Evolutionary conservation across 495 filamentous ascomycete genomes (phyloP), one percentile per base, ranked within the genome.

Genomic region (Evansstolkia leycettana): DNA sequence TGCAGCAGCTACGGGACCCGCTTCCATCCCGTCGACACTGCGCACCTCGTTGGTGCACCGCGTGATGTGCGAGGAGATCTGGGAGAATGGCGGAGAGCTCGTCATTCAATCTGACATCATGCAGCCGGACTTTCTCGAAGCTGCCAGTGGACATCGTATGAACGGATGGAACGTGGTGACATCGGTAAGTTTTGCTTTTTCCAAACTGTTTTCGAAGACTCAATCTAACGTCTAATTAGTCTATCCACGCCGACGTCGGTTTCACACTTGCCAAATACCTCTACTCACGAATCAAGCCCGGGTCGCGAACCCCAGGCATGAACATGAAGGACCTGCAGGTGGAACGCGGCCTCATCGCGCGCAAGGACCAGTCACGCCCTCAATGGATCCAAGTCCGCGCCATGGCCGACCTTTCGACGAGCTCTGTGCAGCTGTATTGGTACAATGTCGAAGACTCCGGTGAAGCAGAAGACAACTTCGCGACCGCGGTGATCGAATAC

Each of bases 231-330:
- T 29, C 24, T 15, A 15, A 15, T 29, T 61, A 30, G 36, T 50
- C 31, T 17, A 40, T 51, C n/a, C 79, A 78, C 37, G 75, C 67
- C n/a, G 78, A 82, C 44, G 77, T 80, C 58, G 76, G 74, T 16
- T 60, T 78, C 35, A 79, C 78, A 0, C 54, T 78, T 23, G 70
- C 67, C 44, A 62, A 80, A 12, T 78, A 78, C 44, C 4, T 29
- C 5, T 29, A 5, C 28, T 5, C 4, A n/a, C 4, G 11, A 5
- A 29, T 29, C 28, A 9, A 4, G 20, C 20, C 20, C 20, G 5
- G 11, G 28, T 4, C 4, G 12, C 11, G 5, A 5, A 15, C 10
- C 5, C 28, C 28, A n/a, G 11, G 28, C 28, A 29, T 29, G 28
- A 29, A 29, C 28, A 5, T 29, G 4, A 12, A 3, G 5, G 12